Percentiles rank a stretch among this genome's conserved stretches.
These are phyloP conservation scores for Stygiomarasmius scandens DNA, from an alignment of 1,284 basidiomycete genomes.

Conservation along the genomic window DNA sequence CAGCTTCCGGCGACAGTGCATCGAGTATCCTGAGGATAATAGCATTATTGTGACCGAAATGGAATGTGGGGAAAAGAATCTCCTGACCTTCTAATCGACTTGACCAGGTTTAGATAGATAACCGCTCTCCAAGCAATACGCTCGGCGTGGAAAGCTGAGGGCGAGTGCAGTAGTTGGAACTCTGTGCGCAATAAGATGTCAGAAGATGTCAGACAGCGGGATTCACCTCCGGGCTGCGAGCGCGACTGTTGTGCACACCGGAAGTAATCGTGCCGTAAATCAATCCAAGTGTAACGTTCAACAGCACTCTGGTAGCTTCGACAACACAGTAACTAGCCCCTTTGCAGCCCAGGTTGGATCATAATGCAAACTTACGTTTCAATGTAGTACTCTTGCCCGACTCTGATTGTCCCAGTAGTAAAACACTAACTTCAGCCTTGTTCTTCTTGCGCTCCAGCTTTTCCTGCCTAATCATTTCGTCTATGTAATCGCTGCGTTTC, in stretches of 20 bases:
- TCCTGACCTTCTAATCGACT: conserved; percentile 70
- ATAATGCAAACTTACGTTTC: conserved; percentile 61
- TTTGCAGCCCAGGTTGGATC: not conserved
- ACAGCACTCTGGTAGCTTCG: not conserved
- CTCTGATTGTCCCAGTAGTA: conserved; percentile 82
- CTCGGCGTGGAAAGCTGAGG: conserved; percentile 73
- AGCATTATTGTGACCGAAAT: conserved; percentile 6
- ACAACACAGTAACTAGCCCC: not conserved
- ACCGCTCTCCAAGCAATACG: conserved; percentile 82
- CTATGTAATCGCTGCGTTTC: conserved; percentile 73
- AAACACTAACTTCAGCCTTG: conserved; percentile 67
- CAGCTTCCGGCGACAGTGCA: conserved; percentile 66
- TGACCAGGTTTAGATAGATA: conserved; percentile 82
- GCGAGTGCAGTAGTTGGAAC: conserved; percentile 78
- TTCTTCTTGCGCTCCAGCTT: conserved; percentile 57
- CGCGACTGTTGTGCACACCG: not conserved
- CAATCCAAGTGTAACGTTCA: no score
- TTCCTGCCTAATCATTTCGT: conserved; percentile 72
- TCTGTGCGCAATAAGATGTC: conserved; percentile 45
- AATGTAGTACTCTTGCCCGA: conserved; percentile 81
- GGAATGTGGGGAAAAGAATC: not conserved
- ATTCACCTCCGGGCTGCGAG: not conserved
- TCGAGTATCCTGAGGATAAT: conserved; percentile 64
- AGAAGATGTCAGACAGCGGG: not conserved
- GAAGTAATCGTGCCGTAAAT: not conserved